Base-by-base conservation (phyloP, 2,329 filamentous ascomycete species). In the Saccharata proteae region DNA sequence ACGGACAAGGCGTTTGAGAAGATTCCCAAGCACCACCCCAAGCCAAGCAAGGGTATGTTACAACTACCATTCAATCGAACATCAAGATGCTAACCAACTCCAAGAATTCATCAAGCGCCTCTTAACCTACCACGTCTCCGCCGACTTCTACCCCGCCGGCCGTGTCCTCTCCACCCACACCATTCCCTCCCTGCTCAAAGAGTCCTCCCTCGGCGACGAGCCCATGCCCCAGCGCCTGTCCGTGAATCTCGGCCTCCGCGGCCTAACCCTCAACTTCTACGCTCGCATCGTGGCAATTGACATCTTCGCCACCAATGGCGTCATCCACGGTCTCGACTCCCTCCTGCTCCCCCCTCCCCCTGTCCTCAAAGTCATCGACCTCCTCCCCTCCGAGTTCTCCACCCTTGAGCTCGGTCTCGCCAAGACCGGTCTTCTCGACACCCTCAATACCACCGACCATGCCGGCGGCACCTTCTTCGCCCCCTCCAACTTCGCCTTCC, bases 401-500 rank as follows among this genome's bases (percentile, higher is more conserved):
- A 93, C 84, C 0, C 69, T 92, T 1, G 66, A 78, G 30, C 69
- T 86, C 6, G 86, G 72, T 4, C 73, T 84, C 16, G 62, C 68
- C 33, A 83, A 80, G 61, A 88, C 83, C 0, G 75, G 79, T 6
- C 68, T 94, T 2, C 65, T 67, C 33, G 59, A 75, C 9, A 67
- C 65, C 29, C 58, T 77, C 32, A 62, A 69, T 43, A 61, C 67
- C 41, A 65, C 57, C 32, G 60, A 51, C 8, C 63, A 69, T 26
- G 54, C 62, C 3, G 83, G 83, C 20, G 74, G 74, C 22, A 93
- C 85, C 3, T 51, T 90, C 38, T 92, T 93, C 46, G 80, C 80
- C 0, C 85, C 86, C 0, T 73, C 69, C 26, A 93, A 94, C 65
- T 59, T 57, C 4, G 86, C 85, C n/a, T 93, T 88, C 61, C 50